Evolutionary conservation across 805 yeast genomes (phyloP).

Genomic region (Candida sonorensis): DNA sequence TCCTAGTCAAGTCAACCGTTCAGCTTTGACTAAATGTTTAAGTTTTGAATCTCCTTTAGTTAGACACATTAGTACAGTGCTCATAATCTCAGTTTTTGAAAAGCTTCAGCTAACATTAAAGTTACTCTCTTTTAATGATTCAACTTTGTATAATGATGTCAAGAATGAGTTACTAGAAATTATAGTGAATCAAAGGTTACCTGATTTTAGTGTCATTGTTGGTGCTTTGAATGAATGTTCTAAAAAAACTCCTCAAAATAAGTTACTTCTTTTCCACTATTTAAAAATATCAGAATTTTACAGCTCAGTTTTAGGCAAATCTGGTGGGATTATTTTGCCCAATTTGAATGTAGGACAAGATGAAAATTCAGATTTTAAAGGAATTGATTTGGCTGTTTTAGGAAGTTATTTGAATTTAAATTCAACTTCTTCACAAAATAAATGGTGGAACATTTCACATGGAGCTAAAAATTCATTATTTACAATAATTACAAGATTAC

Average conservation of each 20-base stretch:
- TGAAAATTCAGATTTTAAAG: conserved; percentile 28
- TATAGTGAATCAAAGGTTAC: conserved; percentile 30
- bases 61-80: conserved; percentile 56
- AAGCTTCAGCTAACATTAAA: conserved; percentile 41
- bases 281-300: conserved; percentile 32
- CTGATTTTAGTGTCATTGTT: conserved; percentile 41
- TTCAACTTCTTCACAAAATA: conserved; percentile 38
- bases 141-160: conserved; percentile 6
- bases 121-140: conserved; percentile 13
- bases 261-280: conserved; percentile 41
- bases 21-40: conserved; percentile 53
- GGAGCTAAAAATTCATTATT: conserved; percentile 51
- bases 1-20: conserved; percentile 58
- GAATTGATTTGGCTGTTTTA: conserved; percentile 50
- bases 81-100: conserved; percentile 45
- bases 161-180: conserved; percentile 18
- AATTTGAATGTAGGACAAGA: conserved; percentile 22
- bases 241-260: conserved; percentile 30
- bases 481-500: conserved; percentile 55
- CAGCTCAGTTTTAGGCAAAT: conserved; percentile 11
- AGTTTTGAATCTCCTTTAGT: conserved; percentile 43
- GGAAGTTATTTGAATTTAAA: conserved; percentile 59
- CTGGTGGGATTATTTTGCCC: conserved; percentile 13
- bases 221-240: conserved; percentile 37
- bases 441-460: conserved; percentile 68